Conservation (phyloP, 2,329 filamentous ascomycete genomes). For the Chaetomium sp. region DNA sequence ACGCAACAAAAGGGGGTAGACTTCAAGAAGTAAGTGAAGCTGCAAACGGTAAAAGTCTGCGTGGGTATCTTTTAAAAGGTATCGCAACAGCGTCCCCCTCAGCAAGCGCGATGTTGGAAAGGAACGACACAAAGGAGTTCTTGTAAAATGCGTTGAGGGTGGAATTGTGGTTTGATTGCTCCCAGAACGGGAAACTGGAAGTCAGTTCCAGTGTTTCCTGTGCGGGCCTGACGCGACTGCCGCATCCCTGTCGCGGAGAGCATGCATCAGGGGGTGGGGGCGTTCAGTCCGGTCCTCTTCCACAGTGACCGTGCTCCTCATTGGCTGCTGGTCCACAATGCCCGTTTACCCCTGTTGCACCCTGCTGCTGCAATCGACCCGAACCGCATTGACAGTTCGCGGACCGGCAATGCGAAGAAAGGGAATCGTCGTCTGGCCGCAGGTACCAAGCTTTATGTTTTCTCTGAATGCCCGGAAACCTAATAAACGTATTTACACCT, state of each 20-base stretch:
- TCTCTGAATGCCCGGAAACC: too few relatives aligned
- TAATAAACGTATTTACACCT: too few relatives aligned
- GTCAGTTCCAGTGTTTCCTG: constrained; percentile 12
- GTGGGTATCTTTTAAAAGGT: constrained; percentile 17
- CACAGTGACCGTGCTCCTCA: constrained; percentile 3
- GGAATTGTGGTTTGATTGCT: constrained; percentile 5
- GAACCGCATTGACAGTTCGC: not conserved
- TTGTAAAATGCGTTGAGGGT: not conserved
- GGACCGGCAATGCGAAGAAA: too few relatives aligned
- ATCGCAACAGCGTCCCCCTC: constrained; percentile 9
- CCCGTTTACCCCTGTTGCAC: not conserved
- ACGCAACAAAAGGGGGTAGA: constrained; percentile 6
- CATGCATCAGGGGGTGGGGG: constrained; percentile 21
- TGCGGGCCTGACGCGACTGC: constrained; percentile 22
- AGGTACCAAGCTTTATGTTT: too few relatives aligned
- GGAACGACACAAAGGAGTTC: not conserved
- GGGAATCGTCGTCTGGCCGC: too few relatives aligned
- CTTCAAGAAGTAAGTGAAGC: constrained; percentile 7
- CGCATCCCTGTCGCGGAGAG: constrained; percentile 22
- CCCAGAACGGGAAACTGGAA: constrained; percentile 9
- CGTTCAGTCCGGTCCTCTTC: not conserved
- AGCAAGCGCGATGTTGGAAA: not conserved
- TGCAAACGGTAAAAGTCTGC: not conserved
- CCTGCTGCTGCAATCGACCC: not conserved
- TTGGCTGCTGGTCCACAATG: constrained; percentile 8